A percentile compares a stretch with the other conserved stretches of the same genome.
phyloP scores from a whole-genome alignment of 2,329 filamentous ascomycete genomes.

The Trichophyton rubrum region DNA sequence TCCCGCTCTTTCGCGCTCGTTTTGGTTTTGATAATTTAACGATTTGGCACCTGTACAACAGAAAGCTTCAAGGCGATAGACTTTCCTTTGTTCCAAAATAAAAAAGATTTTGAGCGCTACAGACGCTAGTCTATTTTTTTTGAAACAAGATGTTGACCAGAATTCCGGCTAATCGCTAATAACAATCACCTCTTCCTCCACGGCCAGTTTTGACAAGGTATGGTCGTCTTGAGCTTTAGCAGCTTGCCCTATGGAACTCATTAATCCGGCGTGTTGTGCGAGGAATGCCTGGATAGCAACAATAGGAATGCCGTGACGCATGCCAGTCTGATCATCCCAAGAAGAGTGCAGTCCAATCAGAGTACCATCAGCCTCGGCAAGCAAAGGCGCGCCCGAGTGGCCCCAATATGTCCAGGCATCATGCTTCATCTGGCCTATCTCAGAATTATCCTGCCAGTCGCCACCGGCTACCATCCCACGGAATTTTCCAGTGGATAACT shows the following conservation, averaged over 20 bases:
- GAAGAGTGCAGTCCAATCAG: constrained; percentile 43
- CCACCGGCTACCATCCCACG: constrained; percentile 26
- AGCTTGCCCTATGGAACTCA: background rate
- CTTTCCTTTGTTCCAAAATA: constrained; percentile 5
- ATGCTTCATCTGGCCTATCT: constrained; percentile 42
- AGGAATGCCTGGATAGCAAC: constrained; percentile 36
- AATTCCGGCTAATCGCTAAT: background rate
- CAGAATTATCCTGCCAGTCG: constrained; percentile 40
- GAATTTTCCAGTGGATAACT: constrained; percentile 35
- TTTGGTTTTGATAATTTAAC: background rate
- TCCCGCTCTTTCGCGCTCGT: background rate
- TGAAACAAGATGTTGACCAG: background rate
- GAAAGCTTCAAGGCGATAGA: constrained; percentile 3
- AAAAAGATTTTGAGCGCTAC: background rate
- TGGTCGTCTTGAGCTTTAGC: background rate
- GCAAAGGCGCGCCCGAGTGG: constrained; percentile 40
- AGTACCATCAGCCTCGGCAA: constrained; percentile 27
- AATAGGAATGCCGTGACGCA: constrained; percentile 38
- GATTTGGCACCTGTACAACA: background rate
- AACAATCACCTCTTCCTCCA: background rate
- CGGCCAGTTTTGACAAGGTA: background rate
- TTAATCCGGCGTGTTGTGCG: constrained; percentile 4
- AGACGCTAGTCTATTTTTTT: background rate
- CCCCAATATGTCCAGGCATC: constrained; percentile 48
- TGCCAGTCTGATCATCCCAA: constrained; percentile 42